Evolutionary conservation across 2,329 filamentous ascomycete species (phyloP).

Genomic region (Claviceps citrina): DNA sequence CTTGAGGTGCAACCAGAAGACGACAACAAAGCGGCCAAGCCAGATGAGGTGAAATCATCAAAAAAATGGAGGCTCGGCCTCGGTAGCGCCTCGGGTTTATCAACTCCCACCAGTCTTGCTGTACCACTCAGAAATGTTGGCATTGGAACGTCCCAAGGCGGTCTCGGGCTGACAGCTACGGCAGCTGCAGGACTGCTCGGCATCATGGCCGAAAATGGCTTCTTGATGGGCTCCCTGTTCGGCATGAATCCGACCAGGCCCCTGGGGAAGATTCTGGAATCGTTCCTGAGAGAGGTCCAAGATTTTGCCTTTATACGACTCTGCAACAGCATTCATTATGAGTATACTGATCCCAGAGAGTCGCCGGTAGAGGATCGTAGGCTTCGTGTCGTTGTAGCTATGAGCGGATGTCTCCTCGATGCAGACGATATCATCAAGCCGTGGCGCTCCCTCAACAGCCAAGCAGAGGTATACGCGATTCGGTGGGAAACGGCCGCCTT

Average conservation of each 20-base stretch:
- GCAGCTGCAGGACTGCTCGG: constrained; percentile 68
- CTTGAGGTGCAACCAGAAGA: constrained; percentile 25
- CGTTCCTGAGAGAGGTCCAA: constrained; percentile 71
- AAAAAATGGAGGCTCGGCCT: constrained; percentile 58
- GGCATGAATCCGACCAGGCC: constrained; percentile 81
- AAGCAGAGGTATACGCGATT: constrained; percentile 67
- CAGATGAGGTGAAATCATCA: constrained; percentile 47
- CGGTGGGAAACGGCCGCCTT: constrained; percentile 71
- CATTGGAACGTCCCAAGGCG: constrained; percentile 64
- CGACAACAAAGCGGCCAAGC: constrained; percentile 17
- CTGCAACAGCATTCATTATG: constrained; percentile 27
- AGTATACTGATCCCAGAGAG: constrained; percentile 33
- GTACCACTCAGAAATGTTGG: constrained; percentile 64
- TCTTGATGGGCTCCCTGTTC: constrained; percentile 72
- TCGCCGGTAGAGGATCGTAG: constrained; percentile 44
- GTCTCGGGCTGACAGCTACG: constrained; percentile 56
- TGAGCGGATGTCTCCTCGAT: constrained; percentile 67
- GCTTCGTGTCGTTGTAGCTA: constrained; percentile 66
- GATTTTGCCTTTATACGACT: constrained; percentile 80
- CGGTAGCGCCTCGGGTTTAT: constrained; percentile 24
- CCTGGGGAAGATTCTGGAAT: constrained; percentile 72
- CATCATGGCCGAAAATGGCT: constrained; percentile 60
- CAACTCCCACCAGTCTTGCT: constrained; percentile 49
- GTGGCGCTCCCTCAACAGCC: constrained; percentile 60
- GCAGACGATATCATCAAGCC: constrained; percentile 53